A percentile compares a stretch with the other conserved stretches of the same genome.
These are phyloP conservation scores for Cruciata laevipes DNA, from an alignment of 257 asterid genomes.

Conservation along the genomic window DNA sequence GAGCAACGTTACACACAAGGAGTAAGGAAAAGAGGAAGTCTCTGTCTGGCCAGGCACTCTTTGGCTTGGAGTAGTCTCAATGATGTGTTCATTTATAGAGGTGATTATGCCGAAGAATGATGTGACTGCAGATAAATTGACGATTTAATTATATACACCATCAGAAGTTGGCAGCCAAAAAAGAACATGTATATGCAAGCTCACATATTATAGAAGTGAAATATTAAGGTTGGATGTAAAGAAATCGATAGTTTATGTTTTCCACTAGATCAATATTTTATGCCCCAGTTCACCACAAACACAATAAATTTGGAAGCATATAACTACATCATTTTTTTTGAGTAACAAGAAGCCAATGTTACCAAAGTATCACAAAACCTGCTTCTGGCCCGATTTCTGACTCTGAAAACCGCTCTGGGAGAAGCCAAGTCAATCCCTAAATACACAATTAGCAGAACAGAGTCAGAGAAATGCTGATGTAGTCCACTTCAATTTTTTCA, in stretches of 20 bases:
- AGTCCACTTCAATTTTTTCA: neutral
- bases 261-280: neutral
- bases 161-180: neutral
- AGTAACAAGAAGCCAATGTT: constrained; percentile 65
- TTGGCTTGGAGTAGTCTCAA: constrained; percentile 46
- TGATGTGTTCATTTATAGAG: constrained; percentile 73
- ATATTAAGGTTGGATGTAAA: neutral
- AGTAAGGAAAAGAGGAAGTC: constrained; percentile 60
- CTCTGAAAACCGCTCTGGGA: constrained; percentile 2
- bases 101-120: constrained; percentile 77
- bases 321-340: constrained; percentile 9
- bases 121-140: constrained; percentile 51
- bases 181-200: neutral
- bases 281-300: neutral
- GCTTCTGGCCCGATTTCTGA: constrained; percentile 95
- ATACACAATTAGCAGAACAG: neutral
- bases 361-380: constrained; percentile 95
- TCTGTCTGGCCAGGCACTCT: constrained; percentile 30
- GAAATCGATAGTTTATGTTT: neutral
- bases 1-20: constrained; percentile 80
- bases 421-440: neutral
- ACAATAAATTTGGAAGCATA: neutral
- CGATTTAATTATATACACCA: neutral
- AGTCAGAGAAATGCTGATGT: neutral
- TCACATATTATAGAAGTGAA: neutral